These are phyloP conservation scores for Naganishia randhawae DNA, from an alignment of 768 basidiomycete genomes.

Conservation along the genomic window DNA sequence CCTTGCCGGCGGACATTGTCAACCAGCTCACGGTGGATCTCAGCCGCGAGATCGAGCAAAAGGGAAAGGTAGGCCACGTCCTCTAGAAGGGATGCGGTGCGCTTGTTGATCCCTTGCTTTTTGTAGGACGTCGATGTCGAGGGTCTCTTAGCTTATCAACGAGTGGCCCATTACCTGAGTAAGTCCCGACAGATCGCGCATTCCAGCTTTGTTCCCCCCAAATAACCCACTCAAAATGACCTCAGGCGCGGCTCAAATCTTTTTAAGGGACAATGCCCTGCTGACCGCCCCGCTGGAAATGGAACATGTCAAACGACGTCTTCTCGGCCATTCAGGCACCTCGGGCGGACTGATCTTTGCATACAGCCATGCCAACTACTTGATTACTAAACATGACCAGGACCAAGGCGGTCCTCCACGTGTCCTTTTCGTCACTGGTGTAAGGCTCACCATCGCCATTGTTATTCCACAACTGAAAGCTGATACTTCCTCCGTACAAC, in stretches of 20 bases:
- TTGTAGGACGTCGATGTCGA: slow-evolving; percentile 41
- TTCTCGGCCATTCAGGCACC: slow-evolving; percentile 42
- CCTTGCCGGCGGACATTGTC: slow-evolving; percentile 59
- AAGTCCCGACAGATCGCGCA: not conserved
- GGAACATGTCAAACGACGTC: slow-evolving; percentile 67
- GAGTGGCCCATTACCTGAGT: slow-evolving; percentile 37
- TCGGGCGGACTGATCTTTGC: slow-evolving; percentile 72
- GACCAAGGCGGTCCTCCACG: slow-evolving; percentile 53
- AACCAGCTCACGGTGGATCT: slow-evolving; percentile 57
- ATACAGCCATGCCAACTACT: slow-evolving; percentile 64
- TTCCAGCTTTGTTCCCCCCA: not conserved
- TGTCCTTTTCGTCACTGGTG: slow-evolving; percentile 71
- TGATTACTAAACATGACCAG: slow-evolving; percentile 50
- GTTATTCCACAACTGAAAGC: too few species aligned
- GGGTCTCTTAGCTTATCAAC: slow-evolving; percentile 47
- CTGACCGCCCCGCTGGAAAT: slow-evolving; percentile 59
- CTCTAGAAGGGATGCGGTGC: too few species aligned
- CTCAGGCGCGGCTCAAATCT: slow-evolving; percentile 68
- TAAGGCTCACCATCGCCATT: slow-evolving; percentile 26
- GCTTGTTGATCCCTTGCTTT: not conserved
- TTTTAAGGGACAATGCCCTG: slow-evolving; percentile 68
- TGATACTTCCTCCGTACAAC: too few species aligned
- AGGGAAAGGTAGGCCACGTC: slow-evolving; percentile 53
- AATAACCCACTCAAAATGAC: slow-evolving; percentile 27
- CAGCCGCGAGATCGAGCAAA: slow-evolving; percentile 55